Conservation (phyloP, 2,329 filamentous ascomycete genomes). For the Talaromyces pinophilus region DNA sequence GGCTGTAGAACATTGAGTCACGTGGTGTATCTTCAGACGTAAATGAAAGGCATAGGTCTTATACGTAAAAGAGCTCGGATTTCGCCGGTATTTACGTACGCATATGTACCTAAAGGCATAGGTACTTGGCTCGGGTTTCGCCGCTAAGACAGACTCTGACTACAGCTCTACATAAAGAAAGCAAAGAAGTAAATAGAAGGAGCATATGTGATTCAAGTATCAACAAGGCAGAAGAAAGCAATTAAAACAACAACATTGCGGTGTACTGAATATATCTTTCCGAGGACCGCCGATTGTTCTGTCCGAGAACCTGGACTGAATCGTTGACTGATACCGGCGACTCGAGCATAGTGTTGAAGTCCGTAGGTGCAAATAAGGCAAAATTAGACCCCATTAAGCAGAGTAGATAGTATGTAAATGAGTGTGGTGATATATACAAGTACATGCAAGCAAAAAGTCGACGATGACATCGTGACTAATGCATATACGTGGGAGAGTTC, state of each 20-base stretch:
- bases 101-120: background rate
- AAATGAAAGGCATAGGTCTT: background rate
- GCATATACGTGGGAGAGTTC: background rate
- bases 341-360: background rate
- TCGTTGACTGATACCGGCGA: background rate
- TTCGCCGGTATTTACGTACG: background rate
- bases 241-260: background rate
- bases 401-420: background rate
- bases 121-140: background rate
- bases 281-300: background rate
- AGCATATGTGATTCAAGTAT: background rate
- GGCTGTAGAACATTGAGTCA: background rate
- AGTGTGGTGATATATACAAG: background rate
- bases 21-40: background rate
- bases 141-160: no score
- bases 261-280: background rate
- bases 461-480: background rate
- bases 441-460: constrained; percentile 4
- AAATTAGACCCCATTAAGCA: background rate
- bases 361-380: background rate
- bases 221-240: background rate
- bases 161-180: background rate
- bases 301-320: background rate
- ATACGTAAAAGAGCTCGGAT: background rate
- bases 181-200: background rate